Evolutionary conservation across 1,284 basidiomycete genomes (phyloP), one percentile per base, ranked within the genome.

Genomic region (Phaffia rhodozyma): DNA sequence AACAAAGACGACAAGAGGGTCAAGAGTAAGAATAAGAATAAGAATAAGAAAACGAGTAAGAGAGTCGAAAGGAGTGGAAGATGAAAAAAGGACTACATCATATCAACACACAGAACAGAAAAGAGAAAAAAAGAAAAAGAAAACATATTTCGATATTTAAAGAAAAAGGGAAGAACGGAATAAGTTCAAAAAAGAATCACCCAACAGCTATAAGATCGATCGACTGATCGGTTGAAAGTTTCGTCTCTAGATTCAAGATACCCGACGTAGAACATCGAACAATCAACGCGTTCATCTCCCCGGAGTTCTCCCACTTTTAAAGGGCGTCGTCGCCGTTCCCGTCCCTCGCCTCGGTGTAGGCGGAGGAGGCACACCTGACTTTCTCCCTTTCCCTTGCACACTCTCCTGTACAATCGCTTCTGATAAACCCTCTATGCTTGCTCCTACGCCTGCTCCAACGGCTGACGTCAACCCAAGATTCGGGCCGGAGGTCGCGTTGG

Each of bases 291-390:
- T 21, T 48, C 34, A 29, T n/a, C 34, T 49, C 23, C 27, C 57
- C 13, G 60, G 50, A 4, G 49, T 55, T 32, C 52, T 54, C 20
- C 29, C 52, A n/a, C 60, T 25, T 29, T 54, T 21, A 29, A 64
- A 64, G 7, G 62, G 62, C 0, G 62, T 64, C 58, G 62, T 56
- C 6, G 58, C 62, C 7, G 62, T 60, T 11, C 50, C 54, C 32
- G 61, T 50, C 25, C 57, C 57, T 30, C 50, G 49, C 13, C 57
- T 25, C n/a, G 57, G 57, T 25, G 57, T 58, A 21, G 43, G n/a
- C 38, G 61, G 21, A 21, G 30, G 38, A 11, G 38, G 38, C 16
- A 43, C 38, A 43, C 38, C 38, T 2, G 38, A 43, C 16, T 43
- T 43, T 16, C 38, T 43, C 2, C 38, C 13, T 43, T 11, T 43